Percentiles rank a stretch among this genome's conserved stretches.
These are phyloP conservation scores for Pouteria glomerata DNA, from an alignment of 148 eudicot genomes.

Conservation along the genomic window DNA sequence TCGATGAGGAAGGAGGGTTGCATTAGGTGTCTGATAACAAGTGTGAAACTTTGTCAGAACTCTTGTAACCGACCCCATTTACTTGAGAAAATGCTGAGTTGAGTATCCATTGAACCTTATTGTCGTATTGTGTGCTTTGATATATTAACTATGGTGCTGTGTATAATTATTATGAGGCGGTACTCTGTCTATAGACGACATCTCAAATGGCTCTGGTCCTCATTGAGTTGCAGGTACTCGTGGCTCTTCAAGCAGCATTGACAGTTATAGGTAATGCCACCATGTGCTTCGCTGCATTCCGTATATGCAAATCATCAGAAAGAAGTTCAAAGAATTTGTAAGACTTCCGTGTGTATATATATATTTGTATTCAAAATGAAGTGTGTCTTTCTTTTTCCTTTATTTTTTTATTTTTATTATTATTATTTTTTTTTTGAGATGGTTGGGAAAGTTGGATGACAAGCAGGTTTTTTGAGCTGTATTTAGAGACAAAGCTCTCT, in stretches of 20 bases:
- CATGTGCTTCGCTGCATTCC: conserved; percentile 88
- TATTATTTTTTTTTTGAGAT: not conserved
- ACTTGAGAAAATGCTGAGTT: no score
- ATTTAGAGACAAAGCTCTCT: not conserved
- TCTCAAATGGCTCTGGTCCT: not conserved
- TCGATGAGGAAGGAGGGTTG: no score
- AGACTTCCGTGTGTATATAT: conserved; percentile 8
- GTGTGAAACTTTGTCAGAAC: no score
- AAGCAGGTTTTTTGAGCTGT: conserved; percentile 13
- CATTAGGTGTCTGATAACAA: no score
- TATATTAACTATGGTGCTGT: not conserved
- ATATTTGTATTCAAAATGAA: not conserved
- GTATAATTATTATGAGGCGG: not conserved
- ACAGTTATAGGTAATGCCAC: conserved; percentile 84
- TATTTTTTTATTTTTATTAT: not conserved
- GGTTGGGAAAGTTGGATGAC: not conserved
- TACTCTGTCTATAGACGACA: not conserved
- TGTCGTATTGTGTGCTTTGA: not conserved
- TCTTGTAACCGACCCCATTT: no score
- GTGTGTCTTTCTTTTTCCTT: not conserved
- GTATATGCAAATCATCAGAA: conserved; percentile 56
- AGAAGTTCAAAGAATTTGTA: conserved; percentile 39
- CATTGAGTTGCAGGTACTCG: conserved; percentile 50
- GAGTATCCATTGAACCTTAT: no score
- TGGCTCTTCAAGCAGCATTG: conserved; percentile 87